Conservation (phyloP, 805 yeast genomes). For the Ogataea minuta region DNA sequence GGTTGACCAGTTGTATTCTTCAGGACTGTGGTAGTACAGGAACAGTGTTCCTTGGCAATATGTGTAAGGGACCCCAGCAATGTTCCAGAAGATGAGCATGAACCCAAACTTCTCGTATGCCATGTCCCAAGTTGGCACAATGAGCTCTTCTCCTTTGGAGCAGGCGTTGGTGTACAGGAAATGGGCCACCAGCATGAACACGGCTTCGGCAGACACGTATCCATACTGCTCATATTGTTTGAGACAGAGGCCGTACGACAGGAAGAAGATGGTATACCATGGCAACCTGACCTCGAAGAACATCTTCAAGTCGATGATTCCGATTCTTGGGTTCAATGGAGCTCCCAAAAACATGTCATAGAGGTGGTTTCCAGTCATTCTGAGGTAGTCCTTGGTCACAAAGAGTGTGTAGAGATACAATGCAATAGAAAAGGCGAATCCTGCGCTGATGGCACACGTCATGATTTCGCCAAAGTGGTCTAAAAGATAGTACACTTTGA, state of each 20-base stretch:
- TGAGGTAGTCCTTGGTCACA: slow-evolving; percentile 73
- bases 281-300: slow-evolving; percentile 97
- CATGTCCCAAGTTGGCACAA: slow-evolving; percentile 99
- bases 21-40: slow-evolving; percentile 79
- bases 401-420: slow-evolving; percentile 67
- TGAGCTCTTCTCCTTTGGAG: slow-evolving; percentile 95
- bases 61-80: slow-evolving; percentile 98
- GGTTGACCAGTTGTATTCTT: slow-evolving; percentile 73
- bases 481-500: slow-evolving; percentile 69
- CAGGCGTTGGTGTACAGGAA: slow-evolving; percentile 97
- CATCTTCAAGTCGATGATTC: slow-evolving; percentile 91
- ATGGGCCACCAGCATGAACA: slow-evolving; percentile 74
- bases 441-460: slow-evolving; percentile 85
- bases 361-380: slow-evolving; percentile 87
- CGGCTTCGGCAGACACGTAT: slow-evolving; percentile 70
- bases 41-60: slow-evolving; percentile 91
- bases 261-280: slow-evolving; percentile 86
- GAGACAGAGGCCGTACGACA: slow-evolving; percentile 69
- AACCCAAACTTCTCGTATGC: slow-evolving; percentile 99
- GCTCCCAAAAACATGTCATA: slow-evolving; percentile 98
- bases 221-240: slow-evolving; percentile 85
- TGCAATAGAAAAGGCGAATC: slow-evolving; percentile 63
- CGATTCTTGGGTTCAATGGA: slow-evolving; percentile 93
- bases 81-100: slow-evolving; percentile 98
- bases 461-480: slow-evolving; percentile 88